Base-by-base conservation (phyloP, 2,329 filamentous ascomycete genomes). In the Bertia moriformis region DNA sequence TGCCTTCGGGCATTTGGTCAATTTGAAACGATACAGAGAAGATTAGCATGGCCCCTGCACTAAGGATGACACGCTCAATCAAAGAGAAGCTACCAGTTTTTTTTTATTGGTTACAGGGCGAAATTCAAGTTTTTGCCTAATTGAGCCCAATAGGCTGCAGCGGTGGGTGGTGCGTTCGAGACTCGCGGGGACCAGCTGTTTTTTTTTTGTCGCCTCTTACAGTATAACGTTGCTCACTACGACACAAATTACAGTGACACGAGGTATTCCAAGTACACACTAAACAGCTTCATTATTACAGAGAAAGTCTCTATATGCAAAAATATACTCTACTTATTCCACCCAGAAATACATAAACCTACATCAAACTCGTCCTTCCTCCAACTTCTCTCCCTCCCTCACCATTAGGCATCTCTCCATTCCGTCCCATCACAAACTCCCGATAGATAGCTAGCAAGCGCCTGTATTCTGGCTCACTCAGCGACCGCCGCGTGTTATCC, bases 41-140 rank as follows among this genome's bases (percentile, higher is more conserved):
- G 72, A 79, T 79, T 82, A 83, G 79, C 78, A 83, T 83, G 78
- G 78, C 78, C 78, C 73, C 71, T 78, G 73, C 71, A 77, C 83
- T 88, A 89, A 89, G 83, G 83, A 88, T 89, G 83, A 88, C 82
- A 87, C 79, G 78, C 77, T 80, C 69, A 74, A 77, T 74, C 75
- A 80, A 80, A 82, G 78, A 81, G 77, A 78, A 73, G 70, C 75
- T 73, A 69, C 68, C 66, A 67, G 65, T 74, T 73, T 76, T 79
- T 78, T 77, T 72, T 35, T 35, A n/a, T n/a, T 29, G 24, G 10
- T 29, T 29, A 10, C 24, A 29, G 24, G n/a, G n/a, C n/a, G n/a
- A n/a, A n/a, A n/a, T n/a, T n/a, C n/a, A n/a, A n/a, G n/a, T n/a
- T n/a, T n/a, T n/a, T n/a, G n/a, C n/a, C n/a, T n/a, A n/a, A n/a